Conservation (phyloP, 805 yeast species). For the Zygoascus flipseniorum region DNA sequence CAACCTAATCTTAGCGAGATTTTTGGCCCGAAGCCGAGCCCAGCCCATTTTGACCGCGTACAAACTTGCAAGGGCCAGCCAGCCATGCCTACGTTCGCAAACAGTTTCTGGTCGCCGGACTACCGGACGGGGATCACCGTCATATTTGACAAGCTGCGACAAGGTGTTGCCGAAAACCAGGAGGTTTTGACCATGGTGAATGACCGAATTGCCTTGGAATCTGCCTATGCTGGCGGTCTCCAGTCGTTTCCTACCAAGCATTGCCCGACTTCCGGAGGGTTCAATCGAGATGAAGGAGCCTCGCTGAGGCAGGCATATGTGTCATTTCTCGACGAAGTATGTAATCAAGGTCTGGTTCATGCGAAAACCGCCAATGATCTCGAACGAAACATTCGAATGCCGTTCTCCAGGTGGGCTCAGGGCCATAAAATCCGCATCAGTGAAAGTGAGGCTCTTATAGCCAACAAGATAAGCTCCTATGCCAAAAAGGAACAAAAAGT, state of each 20-base stretch:
- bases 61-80: too few species aligned
- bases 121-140: constrained; percentile 28
- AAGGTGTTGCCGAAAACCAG: constrained; percentile 60
- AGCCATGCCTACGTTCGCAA: constrained; percentile 11
- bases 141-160: constrained; percentile 27
- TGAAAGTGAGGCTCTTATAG: constrained; percentile 44
- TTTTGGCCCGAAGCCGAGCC: too few species aligned
- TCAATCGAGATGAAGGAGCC: constrained; percentile 47
- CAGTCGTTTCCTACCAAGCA: constrained; percentile 33
- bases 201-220: constrained; percentile 58
- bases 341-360: constrained; percentile 47
- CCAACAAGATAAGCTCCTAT: constrained; percentile 41
- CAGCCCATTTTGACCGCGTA: too few species aligned
- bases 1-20: too few species aligned
- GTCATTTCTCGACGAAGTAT: constrained; percentile 43
- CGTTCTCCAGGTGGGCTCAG: constrained; percentile 60
- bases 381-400: constrained; percentile 47
- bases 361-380: constrained; percentile 51
- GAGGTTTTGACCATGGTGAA: constrained; percentile 54
- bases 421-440: constrained; percentile 59
- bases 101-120: constrained; percentile 29
- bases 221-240: constrained; percentile 51
- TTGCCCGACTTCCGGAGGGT: constrained; percentile 27
- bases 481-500: constrained; percentile 38
- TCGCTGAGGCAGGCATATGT: constrained; percentile 49